Conservation (phyloP, 2,329 filamentous ascomycete genomes). For the Neopestalotiopsis sp. region DNA sequence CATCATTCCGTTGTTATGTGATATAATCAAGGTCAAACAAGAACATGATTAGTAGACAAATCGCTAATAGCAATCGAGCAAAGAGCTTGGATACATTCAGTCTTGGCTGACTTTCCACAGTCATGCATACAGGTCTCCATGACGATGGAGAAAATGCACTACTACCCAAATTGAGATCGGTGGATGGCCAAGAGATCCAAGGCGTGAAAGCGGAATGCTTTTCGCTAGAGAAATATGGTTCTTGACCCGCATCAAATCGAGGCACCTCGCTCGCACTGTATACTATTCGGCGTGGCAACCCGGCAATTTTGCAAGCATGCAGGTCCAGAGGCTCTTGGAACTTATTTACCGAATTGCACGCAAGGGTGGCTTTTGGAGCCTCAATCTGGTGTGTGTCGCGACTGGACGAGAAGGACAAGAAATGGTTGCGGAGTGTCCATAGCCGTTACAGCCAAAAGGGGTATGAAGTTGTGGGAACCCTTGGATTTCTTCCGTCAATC, state of each 20-base stretch:
- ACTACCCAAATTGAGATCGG: neutral
- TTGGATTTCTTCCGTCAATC: slow-evolving; percentile 5
- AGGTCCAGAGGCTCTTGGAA: neutral
- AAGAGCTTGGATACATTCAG: no score
- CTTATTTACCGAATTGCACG: neutral
- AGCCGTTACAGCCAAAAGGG: neutral
- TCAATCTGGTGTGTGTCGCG: neutral
- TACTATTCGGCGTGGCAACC: neutral
- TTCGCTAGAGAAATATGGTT: neutral
- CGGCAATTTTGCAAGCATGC: neutral
- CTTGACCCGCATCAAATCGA: neutral
- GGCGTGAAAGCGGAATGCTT: neutral
- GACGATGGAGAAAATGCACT: neutral
- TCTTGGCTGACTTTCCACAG: no score
- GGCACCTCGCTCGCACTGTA: neutral
- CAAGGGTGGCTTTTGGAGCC: neutral
- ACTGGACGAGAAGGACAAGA: neutral
- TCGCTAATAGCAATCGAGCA: no score
- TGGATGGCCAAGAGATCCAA: neutral
- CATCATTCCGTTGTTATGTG: no score
- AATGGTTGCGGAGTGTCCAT: neutral
- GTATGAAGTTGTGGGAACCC: neutral
- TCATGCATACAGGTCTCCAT: neutral
- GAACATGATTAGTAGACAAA: no score
- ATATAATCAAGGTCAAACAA: no score